phyloP scores from a whole-genome alignment of 2,329 filamentous ascomycete species.

The Karstenula rhodostoma region DNA sequence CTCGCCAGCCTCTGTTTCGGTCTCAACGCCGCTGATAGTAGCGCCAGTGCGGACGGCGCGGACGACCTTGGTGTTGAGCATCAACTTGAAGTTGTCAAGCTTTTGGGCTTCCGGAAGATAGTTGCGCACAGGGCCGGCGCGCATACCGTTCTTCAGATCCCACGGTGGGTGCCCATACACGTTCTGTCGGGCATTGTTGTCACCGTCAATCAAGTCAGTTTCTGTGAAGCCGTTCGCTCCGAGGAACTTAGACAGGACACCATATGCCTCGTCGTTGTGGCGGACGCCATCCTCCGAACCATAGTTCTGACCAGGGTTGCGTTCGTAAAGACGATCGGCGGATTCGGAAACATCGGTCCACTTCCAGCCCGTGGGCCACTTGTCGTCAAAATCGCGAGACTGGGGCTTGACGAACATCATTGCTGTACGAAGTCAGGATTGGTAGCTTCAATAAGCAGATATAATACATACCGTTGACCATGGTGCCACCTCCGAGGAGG shows the following conservation, averaged over 20 bases:
- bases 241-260: conserved; percentile 69
- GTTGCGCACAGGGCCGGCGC: conserved; percentile 73
- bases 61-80: conserved; percentile 70
- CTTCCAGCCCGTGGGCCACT: conserved; percentile 77
- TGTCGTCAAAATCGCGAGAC: conserved; percentile 70
- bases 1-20: conserved; percentile 56
- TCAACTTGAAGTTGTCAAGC: conserved; percentile 70
- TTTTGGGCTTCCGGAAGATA: conserved; percentile 70
- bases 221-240: conserved; percentile 67
- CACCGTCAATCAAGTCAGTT: conserved; percentile 64
- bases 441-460: conserved; percentile 55
- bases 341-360: conserved; percentile 67
- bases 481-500: conserved; percentile 71
- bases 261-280: conserved; percentile 71
- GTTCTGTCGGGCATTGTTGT: conserved; percentile 68
- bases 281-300: conserved; percentile 71
- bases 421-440: conserved; percentile 20
- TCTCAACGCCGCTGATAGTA: conserved; percentile 69
- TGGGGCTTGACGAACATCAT: conserved; percentile 48
- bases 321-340: conserved; percentile 70
- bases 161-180: conserved; percentile 69
- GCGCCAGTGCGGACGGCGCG: conserved; percentile 69
- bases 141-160: conserved; percentile 70
- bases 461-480: conserved; percentile 72
- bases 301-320: conserved; percentile 73